These are phyloP conservation scores for Cichorium intybus DNA, from an alignment of 140 eudicot genomes.

Conservation along the genomic window DNA sequence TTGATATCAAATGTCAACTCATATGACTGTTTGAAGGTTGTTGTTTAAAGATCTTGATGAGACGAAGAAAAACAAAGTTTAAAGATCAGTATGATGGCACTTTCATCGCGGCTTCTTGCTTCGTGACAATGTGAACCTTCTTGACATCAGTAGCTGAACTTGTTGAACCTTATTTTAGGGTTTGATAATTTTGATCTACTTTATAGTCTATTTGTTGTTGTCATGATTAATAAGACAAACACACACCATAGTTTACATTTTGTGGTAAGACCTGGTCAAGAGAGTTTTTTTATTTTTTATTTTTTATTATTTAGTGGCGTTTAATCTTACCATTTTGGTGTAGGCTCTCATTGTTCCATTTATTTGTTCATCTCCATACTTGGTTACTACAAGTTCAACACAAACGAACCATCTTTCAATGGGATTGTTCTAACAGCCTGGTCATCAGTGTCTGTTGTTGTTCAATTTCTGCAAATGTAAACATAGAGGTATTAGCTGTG, in stretches of 20 bases:
- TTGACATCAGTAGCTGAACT: too few relatives aligned
- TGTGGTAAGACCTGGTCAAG: background rate
- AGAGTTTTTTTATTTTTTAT: too few relatives aligned
- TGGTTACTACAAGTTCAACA: conserved; percentile 22
- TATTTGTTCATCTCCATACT: background rate
- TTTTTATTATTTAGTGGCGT: too few relatives aligned
- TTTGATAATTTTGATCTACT: background rate
- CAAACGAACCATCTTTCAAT: conserved; percentile 47
- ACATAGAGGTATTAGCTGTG: conserved; percentile 41
- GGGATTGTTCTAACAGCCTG: conserved; percentile 24
- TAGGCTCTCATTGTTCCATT: background rate
- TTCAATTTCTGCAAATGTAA: conserved; percentile 44
- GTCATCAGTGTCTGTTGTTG: background rate
- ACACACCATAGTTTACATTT: conserved; percentile 2
- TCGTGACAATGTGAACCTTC: too few relatives aligned
- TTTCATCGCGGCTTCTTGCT: too few relatives aligned
- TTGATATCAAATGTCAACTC: too few relatives aligned
- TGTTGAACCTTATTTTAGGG: background rate
- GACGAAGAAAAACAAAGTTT: too few relatives aligned
- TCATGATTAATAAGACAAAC: background rate
- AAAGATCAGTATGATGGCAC: too few relatives aligned
- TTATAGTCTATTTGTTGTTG: background rate
- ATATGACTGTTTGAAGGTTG: too few relatives aligned
- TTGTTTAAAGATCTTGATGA: too few relatives aligned
- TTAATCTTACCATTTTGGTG: conserved; percentile 19